A percentile compares a stretch with the other conserved stretches of the same genome.
Conservation (phyloP, 2,329 filamentous ascomycete species). For the Periconia macrospinosa region DNA sequence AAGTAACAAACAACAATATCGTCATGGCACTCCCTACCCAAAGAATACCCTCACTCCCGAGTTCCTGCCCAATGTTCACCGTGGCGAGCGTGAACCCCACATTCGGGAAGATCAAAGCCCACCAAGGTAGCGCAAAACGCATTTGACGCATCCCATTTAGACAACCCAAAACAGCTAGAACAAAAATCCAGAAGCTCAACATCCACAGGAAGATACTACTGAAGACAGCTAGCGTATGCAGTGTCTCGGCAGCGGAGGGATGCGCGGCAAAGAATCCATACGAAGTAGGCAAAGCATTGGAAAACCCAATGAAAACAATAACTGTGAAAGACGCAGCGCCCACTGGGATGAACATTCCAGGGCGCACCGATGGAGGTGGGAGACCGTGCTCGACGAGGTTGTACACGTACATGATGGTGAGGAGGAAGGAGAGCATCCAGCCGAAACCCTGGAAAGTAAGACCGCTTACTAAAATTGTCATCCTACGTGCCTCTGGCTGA, state of each 20-base stretch:
- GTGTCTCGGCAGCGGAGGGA: constrained; percentile 22
- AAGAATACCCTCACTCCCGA: constrained; percentile 57
- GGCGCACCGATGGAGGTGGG: constrained; percentile 61
- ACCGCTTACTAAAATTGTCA: constrained; percentile 66
- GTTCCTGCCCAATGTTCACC: constrained; percentile 58
- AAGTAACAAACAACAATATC: constrained; percentile 57
- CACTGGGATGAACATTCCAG: constrained; percentile 73
- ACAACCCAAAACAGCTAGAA: constrained; percentile 35
- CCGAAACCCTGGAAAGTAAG: constrained; percentile 70
- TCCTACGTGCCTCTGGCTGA: constrained; percentile 57
- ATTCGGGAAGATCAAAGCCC: constrained; percentile 69
- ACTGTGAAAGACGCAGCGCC: constrained; percentile 71
- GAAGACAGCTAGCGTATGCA: constrained; percentile 47
- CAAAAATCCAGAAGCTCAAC: constrained; percentile 58
- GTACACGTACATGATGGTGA: constrained; percentile 69
- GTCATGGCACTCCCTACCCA: constrained; percentile 60
- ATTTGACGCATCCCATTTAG: constrained; percentile 30
- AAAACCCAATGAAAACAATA: constrained; percentile 70
- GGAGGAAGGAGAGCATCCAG: constrained; percentile 65
- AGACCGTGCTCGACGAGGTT: constrained; percentile 66
- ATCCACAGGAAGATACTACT: constrained; percentile 64
- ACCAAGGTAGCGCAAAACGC: constrained; percentile 44
- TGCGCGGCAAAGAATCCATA: constrained; percentile 28
- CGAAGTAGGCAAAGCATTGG: constrained; percentile 53
- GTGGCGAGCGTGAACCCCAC: constrained; percentile 64